A percentile compares a stretch with the other conserved stretches of the same genome.
phyloP scores from a whole-genome alignment of 2,329 filamentous ascomycete genomes.

The Dendrostoma leiphaemia region DNA sequence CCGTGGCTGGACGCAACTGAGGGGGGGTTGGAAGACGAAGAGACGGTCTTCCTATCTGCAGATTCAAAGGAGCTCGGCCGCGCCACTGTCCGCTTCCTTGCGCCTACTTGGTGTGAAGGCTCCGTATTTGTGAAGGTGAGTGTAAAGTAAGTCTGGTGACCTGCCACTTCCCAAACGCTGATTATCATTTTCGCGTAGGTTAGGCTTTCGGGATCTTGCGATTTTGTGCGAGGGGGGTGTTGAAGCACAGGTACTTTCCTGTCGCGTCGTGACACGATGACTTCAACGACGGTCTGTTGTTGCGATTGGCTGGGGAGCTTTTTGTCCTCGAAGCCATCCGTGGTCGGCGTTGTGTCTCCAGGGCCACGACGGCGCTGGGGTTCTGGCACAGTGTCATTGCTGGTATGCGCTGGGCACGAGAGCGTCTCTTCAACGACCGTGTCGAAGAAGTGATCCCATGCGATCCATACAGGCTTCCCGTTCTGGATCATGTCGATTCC shows the following conservation, averaged over 20 bases:
- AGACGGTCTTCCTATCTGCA: conserved; percentile 43
- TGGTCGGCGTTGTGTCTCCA: conserved; percentile 3
- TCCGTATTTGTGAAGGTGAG: conserved; percentile 69
- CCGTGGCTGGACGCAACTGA: conserved; percentile 47
- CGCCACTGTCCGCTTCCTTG: conserved; percentile 36
- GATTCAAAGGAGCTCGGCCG: conserved; percentile 41
- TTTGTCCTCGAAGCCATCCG: conserved; percentile 7
- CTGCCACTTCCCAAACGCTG: conserved; percentile 68
- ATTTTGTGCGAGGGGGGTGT: conserved; percentile 29
- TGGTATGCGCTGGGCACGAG: not conserved
- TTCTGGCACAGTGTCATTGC: conserved; percentile 19
- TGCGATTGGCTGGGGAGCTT: conserved; percentile 16
- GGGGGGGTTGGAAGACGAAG: conserved; percentile 41
- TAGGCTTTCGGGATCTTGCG: conserved; percentile 35
- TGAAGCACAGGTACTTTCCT: conserved; percentile 39
- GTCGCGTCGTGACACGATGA: conserved; percentile 57
- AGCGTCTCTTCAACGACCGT: conserved; percentile 46
- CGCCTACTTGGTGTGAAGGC: conserved; percentile 32
- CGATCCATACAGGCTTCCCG: conserved; percentile 58
- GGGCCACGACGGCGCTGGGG: not conserved
- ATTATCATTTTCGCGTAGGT: conserved; percentile 73
- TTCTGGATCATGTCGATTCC: conserved; percentile 73
- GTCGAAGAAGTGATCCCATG: conserved; percentile 59
- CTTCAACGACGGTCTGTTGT: conserved; percentile 64
- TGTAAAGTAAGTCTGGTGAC: conserved; percentile 67